Evolutionary conservation across 2,329 filamentous ascomycete species (phyloP).

Genomic region (Lojkania enalia): DNA sequence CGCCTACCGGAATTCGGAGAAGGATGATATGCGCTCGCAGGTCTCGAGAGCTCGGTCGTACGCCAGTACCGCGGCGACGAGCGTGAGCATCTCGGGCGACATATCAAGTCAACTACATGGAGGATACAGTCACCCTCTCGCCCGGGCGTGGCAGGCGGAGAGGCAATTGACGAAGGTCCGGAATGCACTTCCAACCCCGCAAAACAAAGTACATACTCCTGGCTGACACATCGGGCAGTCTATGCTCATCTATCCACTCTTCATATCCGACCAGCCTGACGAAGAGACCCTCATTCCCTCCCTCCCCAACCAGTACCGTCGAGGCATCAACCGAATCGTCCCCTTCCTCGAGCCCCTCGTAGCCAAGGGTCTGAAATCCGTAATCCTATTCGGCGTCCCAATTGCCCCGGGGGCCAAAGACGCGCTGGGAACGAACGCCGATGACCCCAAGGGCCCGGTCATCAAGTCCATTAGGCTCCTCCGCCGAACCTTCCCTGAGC

Average conservation of each 20-base stretch:
- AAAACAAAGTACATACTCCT: neutral
- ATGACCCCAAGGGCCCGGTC: slow-evolving; percentile 90
- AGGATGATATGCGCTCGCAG: slow-evolving; percentile 49
- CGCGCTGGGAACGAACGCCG: slow-evolving; percentile 85
- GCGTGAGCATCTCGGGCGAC: slow-evolving; percentile 56
- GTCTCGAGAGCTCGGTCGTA: slow-evolving; percentile 54
- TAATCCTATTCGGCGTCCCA: slow-evolving; percentile 95
- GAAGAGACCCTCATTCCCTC: slow-evolving; percentile 90
- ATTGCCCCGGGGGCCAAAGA: slow-evolving; percentile 82
- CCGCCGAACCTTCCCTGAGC: slow-evolving; percentile 79
- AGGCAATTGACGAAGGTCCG: slow-evolving; percentile 55
- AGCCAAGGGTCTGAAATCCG: slow-evolving; percentile 84
- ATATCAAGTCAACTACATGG: slow-evolving; percentile 57
- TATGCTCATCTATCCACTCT: slow-evolving; percentile 98
- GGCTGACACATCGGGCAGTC: slow-evolving; percentile 60
- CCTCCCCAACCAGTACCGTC: slow-evolving; percentile 85
- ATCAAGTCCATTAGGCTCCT: slow-evolving; percentile 84
- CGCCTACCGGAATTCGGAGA: slow-evolving; percentile 51
- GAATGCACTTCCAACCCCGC: slow-evolving; percentile 1
- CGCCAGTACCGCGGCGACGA: slow-evolving; percentile 56
- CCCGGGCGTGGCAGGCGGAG: slow-evolving; percentile 57
- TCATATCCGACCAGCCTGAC: slow-evolving; percentile 91
- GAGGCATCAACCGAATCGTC: slow-evolving; percentile 82
- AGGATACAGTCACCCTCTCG: slow-evolving; percentile 56
- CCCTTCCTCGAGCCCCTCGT: slow-evolving; percentile 85